These are phyloP conservation scores for Volvox carteri DNA, from an alignment of 163 green algal species.

Conservation along the genomic window DNA sequence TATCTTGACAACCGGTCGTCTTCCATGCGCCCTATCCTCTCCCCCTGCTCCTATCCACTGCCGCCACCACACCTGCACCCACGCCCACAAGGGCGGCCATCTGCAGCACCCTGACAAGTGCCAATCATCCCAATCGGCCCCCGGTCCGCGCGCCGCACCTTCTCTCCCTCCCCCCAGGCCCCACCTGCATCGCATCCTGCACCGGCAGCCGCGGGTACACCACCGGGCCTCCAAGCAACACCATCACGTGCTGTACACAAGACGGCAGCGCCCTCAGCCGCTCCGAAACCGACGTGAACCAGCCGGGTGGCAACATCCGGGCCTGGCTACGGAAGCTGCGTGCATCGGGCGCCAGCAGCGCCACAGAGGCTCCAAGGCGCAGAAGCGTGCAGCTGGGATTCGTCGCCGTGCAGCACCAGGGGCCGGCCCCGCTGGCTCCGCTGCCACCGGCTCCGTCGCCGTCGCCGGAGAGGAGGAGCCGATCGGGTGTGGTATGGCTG, in stretches of 20 bases:
- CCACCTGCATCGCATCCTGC: conserved; percentile 8
- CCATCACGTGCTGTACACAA: conserved; percentile 67
- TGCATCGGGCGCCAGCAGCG: neutral
- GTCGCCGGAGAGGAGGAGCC: neutral
- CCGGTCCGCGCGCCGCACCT: too few relatives aligned
- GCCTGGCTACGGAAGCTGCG: neutral
- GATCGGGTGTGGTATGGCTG: conserved; percentile 23
- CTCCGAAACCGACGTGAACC: neutral
- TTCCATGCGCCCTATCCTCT: too few relatives aligned
- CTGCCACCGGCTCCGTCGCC: too few relatives aligned
- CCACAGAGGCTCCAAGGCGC: neutral
- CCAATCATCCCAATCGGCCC: too few relatives aligned
- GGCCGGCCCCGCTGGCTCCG: too few relatives aligned
- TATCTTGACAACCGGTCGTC: too few relatives aligned
- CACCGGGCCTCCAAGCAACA: conserved; percentile 73
- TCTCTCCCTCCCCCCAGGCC: too few relatives aligned
- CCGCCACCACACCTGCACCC: too few relatives aligned
- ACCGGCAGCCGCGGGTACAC: conserved; percentile 71
- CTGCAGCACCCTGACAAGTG: too few relatives aligned
- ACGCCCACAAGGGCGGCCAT: too few relatives aligned
- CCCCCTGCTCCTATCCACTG: too few relatives aligned
- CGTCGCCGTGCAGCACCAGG: too few relatives aligned
- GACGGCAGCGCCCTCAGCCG: conserved; percentile 50
- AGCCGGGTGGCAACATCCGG: neutral
- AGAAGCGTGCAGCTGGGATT: neutral